Evolutionary conservation across 169 alveolate genomes (phyloP).

Genomic region (Cytauxzoon felis): DNA sequence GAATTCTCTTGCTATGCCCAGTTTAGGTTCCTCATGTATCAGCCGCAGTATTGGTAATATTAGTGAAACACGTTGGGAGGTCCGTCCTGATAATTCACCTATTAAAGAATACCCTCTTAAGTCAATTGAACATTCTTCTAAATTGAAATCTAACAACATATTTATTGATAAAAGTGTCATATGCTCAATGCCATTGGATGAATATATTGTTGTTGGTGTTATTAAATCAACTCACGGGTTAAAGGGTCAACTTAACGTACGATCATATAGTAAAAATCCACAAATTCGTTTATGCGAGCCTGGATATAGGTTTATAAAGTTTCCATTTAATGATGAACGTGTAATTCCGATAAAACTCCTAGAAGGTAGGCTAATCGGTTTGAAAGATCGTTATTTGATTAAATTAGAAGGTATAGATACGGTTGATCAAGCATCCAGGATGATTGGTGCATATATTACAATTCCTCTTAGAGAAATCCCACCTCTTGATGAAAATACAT

Average conservation of each 20-base stretch:
- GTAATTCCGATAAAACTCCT: constrained; percentile 52
- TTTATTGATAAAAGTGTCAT: constrained; percentile 31
- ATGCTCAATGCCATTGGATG: constrained; percentile 28
- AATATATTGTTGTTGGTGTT: constrained; percentile 44
- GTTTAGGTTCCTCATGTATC: no score
- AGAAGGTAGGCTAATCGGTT: constrained; percentile 30
- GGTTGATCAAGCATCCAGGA: constrained; percentile 43
- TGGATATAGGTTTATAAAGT: constrained; percentile 41
- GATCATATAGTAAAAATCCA: constrained; percentile 18
- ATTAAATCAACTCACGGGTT: constrained; percentile 41
- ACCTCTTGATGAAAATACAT: constrained; percentile 51
- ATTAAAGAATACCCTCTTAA: no score
- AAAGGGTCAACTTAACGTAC: constrained; percentile 48
- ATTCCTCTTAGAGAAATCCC: constrained; percentile 40
- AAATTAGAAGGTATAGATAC: constrained; percentile 56
- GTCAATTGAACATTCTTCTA: no score
- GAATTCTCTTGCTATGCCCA: no score
- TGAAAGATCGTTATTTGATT: constrained; percentile 19
- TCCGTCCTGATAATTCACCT: no score
- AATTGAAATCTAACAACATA: constrained; percentile 12
- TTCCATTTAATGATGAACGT: constrained; percentile 33
- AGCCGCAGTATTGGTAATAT: no score
- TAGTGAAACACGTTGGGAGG: no score
- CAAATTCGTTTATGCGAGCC: constrained; percentile 46
- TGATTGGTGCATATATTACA: constrained; percentile 39